Conservation (phyloP, 2,329 filamentous ascomycete genomes). For the Graphilbum ipis-grandicollis region DNA sequence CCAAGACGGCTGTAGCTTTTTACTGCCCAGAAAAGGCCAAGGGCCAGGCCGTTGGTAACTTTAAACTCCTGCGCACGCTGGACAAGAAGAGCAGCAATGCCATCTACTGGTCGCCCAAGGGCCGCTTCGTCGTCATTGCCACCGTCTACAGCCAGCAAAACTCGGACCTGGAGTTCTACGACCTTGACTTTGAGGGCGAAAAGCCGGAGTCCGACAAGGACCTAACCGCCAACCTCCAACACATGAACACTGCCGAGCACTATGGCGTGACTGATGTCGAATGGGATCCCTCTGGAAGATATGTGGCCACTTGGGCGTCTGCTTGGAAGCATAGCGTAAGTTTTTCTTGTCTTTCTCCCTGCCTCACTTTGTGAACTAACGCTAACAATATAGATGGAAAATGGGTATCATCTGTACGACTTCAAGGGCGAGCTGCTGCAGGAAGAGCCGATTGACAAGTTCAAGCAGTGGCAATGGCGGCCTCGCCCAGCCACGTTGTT, state of each 20-base stretch:
- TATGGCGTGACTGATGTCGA: slow-evolving; percentile 96
- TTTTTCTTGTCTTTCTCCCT: slow-evolving; percentile 8
- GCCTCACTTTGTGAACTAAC: not conserved
- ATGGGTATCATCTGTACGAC: slow-evolving; percentile 95
- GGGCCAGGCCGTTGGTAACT: slow-evolving; percentile 66
- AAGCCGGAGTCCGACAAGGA: slow-evolving; percentile 89
- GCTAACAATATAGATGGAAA: slow-evolving; percentile 62
- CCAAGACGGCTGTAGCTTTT: slow-evolving; percentile 90
- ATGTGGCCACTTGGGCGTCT: slow-evolving; percentile 82
- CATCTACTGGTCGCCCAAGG: slow-evolving; percentile 96
- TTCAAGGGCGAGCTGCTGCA: slow-evolving; percentile 81
- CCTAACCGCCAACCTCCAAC: slow-evolving; percentile 79
- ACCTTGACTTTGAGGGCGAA: slow-evolving; percentile 95
- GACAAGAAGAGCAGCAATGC: slow-evolving; percentile 99
- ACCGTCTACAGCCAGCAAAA: slow-evolving; percentile 85
- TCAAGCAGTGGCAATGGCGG: slow-evolving; percentile 95
- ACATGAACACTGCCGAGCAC: slow-evolving; percentile 87
- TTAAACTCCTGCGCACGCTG: slow-evolving; percentile 84
- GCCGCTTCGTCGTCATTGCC: slow-evolving; percentile 85
- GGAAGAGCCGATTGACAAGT: slow-evolving; percentile 86
- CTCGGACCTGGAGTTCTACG: slow-evolving; percentile 94
- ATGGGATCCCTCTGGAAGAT: slow-evolving; percentile 93
- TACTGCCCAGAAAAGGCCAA: slow-evolving; percentile 95
- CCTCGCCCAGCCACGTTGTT: slow-evolving; percentile 83
- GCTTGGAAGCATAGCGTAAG: slow-evolving; percentile 92